Evolutionary conservation across 2,329 filamentous ascomycete species (phyloP), one percentile per base, ranked within the genome.

Genomic region (Aspergillus sp.): DNA sequence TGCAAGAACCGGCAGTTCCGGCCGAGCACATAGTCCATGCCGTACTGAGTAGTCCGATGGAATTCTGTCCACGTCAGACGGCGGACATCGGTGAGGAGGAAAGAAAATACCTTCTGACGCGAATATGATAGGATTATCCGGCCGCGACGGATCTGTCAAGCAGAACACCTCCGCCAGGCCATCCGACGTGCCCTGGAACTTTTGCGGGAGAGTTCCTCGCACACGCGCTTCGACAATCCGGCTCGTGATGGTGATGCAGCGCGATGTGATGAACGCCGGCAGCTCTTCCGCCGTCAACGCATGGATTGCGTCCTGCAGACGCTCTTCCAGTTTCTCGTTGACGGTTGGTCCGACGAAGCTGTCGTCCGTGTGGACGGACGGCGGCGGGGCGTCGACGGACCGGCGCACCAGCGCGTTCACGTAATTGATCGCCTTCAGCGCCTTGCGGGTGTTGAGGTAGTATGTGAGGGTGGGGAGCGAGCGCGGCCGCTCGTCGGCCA

Each of bases 1-100:
- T 91, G 88, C 1, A 92, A 79, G 62, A 92, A 91, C 6, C 88
- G 83, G 61, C 88, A 91, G 58, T 92, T 92, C 29, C 87, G 83
- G 0, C 88, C 88, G 16, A 92, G 81, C 3, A 85, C 82, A 64
- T 91, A 89, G 51, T 78, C 80, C 72, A 88, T 84, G 3, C 87
- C 87, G 63, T 91, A 91, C 58, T 91, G 86, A 0, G 87, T 91
- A 4, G 86, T 88, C 45, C 82, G 79, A 60, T 89, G 82, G 60
- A 90, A 91, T 68, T 89, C 87, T 88, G 53, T 20, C 2, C 23
- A 16, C 14, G 13, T 51, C 32, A 36, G 14, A 42, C 20, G 14
- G 23, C 21, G 9, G 44, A 32, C n/a, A 25, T 34, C 19, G 16
- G n/a, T 17, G n/a, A n/a, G 14, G 17, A 14, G 11, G 19, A 17